phyloP scores from a whole-genome alignment of 805 yeast genomes.

The Ogataea paradorogensis region DNA sequence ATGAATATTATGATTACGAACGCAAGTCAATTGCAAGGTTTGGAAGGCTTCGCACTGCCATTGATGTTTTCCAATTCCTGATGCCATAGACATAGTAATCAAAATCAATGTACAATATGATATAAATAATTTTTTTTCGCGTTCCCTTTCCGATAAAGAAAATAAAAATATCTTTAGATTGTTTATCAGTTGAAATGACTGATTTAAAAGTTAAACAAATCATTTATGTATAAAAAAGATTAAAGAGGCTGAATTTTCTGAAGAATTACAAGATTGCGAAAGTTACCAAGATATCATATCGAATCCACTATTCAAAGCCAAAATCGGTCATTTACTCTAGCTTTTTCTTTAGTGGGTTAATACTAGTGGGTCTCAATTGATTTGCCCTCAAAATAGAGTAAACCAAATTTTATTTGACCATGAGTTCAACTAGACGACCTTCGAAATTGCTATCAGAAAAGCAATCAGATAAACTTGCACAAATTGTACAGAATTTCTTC shows the following conservation, averaged over 20 bases:
- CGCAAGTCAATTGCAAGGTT: slow-evolving; percentile 51
- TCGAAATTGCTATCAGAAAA: slow-evolving; percentile 28
- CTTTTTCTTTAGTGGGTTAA: not conserved
- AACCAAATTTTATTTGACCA: slow-evolving; percentile 1
- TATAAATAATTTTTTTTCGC: not conserved
- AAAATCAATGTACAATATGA: slow-evolving; percentile 3
- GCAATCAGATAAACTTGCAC: slow-evolving; percentile 33
- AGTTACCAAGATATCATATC: not conserved
- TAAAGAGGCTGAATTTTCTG: not conserved
- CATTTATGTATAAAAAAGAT: slow-evolving; percentile 2
- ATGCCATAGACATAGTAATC: slow-evolving; percentile 4
- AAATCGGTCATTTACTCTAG: too few relatives aligned
- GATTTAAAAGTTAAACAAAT: slow-evolving; percentile 3
- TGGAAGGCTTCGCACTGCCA: slow-evolving; percentile 52
- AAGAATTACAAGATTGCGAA: too few relatives aligned
- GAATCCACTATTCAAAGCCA: too few relatives aligned
- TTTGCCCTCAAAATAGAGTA: slow-evolving; percentile 11
- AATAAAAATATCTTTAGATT: not conserved
- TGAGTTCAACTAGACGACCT: slow-evolving; percentile 15
- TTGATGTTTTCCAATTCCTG: slow-evolving; percentile 44
- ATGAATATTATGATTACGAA: slow-evolving; percentile 57
- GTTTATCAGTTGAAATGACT: slow-evolving; percentile 10
- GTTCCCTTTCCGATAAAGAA: not conserved
- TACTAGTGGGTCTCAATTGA: slow-evolving; percentile 5
- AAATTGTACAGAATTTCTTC: slow-evolving; percentile 54